Evolutionary conservation across 768 basidiomycete genomes (phyloP), one percentile per base, ranked within the genome.

Genomic region (Xanthoconium purpureum): DNA sequence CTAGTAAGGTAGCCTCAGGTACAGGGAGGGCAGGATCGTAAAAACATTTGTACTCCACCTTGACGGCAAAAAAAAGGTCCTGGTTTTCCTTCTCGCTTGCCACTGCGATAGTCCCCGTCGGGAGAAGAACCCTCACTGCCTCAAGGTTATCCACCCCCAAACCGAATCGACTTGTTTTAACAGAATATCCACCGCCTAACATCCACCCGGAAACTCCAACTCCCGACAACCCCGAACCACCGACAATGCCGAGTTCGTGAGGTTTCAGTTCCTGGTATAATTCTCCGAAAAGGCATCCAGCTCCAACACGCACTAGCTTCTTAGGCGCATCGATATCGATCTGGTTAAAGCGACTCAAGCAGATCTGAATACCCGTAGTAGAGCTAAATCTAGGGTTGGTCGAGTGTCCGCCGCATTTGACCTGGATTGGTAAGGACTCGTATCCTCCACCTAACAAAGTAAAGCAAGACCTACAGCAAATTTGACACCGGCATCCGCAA

Each of bases 141-240:
- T 47, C 55, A 30, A 76, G 47, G 49, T 73, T 75, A 59, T 76
- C 75, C 36, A 74, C 58, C 3, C 66, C 65, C 11, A 75, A 55
- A 2, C 75, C 73, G 52, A 63, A 63, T 45, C 70, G 66, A 48
- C 69, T 77, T 3, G 70, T 73, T 51, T 70, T 69, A 53, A 61
- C 59, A 0, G 73, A 72, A 59, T 69, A 76, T 5, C 74, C 75
- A 17, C 73, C 72, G 17, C 73, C 74, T 6, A 75, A 54, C 36
- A 71, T 47, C 60, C 62, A 75, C 10, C 74, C 74, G 18, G 61
- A 45, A 9, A 74, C 58, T 3, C 75, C 75, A 8, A 75, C 67
- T 2, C 63, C 70, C 1, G 48, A 20, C 15, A 57, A 20, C 6
- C 58, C 58, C 5, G 65, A 57, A 37, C 70, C 67, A 45, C 64